Percentiles rank a stretch among this genome's conserved stretches.
phyloP scores from a whole-genome alignment of 1,284 basidiomycete genomes.

The Malassezia japonica region DNA sequence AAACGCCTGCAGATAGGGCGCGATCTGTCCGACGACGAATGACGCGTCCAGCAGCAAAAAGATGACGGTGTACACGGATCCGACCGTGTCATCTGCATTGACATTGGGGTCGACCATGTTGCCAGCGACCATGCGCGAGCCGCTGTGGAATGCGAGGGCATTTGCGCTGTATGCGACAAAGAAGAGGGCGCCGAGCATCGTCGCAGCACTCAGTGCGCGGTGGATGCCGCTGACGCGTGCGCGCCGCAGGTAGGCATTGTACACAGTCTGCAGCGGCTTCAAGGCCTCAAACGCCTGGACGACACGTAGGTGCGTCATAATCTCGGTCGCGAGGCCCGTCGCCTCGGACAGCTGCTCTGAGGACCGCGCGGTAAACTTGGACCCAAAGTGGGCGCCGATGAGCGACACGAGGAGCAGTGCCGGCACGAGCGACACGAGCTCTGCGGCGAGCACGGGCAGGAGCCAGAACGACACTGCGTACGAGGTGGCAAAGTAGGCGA shows the following conservation, averaged over 20 bases:
- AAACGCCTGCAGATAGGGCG: conserved; percentile 38
- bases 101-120: conserved; percentile 10
- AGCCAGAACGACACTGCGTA: conserved; percentile 34
- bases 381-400: conserved; percentile 26
- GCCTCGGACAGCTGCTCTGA: conserved; percentile 31
- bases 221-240: conserved; percentile 26
- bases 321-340: conserved; percentile 26
- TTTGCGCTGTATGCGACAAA: conserved; percentile 39
- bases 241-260: conserved; percentile 27
- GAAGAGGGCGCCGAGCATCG: conserved; percentile 31
- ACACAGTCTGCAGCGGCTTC: conserved; percentile 24
- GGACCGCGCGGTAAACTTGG: conserved; percentile 23
- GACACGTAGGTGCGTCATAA: conserved; percentile 28
- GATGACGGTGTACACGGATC: conserved; percentile 38
- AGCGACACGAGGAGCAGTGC: conserved; percentile 28
- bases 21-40: conserved; percentile 36
- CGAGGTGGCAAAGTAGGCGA: conserved; percentile 33
- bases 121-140: conserved; percentile 26
- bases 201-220: conserved; percentile 26
- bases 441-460: conserved; percentile 27
- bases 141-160: conserved; percentile 33
- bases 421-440: conserved; percentile 29
- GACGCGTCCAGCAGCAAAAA: conserved; percentile 37
- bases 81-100: conserved; percentile 14
- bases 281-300: conserved; percentile 36